A percentile compares a stretch with the other conserved stretches of the same genome.
phyloP scores from a whole-genome alignment of 2,329 filamentous ascomycete genomes.

The Exophiala oligosperma region DNA sequence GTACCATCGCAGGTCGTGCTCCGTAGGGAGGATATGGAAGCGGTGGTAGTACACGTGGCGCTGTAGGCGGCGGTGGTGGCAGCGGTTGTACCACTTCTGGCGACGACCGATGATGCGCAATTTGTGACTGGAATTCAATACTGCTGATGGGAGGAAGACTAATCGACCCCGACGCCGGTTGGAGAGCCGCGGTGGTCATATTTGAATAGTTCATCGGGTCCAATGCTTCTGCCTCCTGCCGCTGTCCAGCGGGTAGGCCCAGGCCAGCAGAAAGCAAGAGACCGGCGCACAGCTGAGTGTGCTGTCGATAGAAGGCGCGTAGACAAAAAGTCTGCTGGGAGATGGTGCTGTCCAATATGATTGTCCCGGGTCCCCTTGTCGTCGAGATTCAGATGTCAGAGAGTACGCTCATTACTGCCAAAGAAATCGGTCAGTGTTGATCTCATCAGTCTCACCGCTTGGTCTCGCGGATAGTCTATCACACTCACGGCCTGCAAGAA shows the following conservation, averaged over 20 bases:
- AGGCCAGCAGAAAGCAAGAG: conserved; percentile 1
- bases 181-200: conserved; percentile 24
- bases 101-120: conserved; percentile 21
- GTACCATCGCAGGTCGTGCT: conserved; percentile 18
- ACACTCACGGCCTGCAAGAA: background rate
- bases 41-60: conserved; percentile 28
- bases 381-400: background rate
- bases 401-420: conserved; percentile 4
- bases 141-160: conserved; percentile 31
- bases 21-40: conserved; percentile 26
- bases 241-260: conserved; percentile 14
- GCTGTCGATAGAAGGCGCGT: background rate
- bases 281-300: background rate
- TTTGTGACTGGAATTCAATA: conserved; percentile 28
- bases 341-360: background rate
- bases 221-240: conserved; percentile 15
- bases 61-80: conserved; percentile 27
- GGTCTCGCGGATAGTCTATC: background rate
- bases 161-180: conserved; percentile 26
- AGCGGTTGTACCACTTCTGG: conserved; percentile 28
- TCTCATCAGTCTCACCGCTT: background rate
- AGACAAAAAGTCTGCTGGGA: background rate
- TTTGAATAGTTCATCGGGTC: conserved; percentile 27
- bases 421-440: conserved; percentile 1
- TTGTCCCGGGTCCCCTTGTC: background rate